Percentiles rank a stretch among this genome's conserved stretches.
Evolutionary conservation across 2,329 filamentous ascomycete species (phyloP).

Genomic region (Paraconiothyrium sp.): DNA sequence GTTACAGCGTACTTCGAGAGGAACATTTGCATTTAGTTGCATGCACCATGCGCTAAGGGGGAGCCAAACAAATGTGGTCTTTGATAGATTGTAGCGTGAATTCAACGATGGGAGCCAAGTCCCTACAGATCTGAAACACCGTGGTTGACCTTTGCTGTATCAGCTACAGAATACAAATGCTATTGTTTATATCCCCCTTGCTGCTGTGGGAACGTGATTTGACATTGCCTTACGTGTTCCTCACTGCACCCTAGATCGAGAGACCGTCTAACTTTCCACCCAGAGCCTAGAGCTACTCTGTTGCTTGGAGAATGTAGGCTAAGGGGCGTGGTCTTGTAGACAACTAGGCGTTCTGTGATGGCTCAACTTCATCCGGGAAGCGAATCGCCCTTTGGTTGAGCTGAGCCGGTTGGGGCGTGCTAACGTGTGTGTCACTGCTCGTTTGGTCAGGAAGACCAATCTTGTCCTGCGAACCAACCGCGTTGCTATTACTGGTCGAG

Average conservation of each 20-base stretch:
- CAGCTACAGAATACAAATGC: neutral
- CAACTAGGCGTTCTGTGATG: neutral
- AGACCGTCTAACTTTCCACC: neutral
- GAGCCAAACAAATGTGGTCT: conserved; percentile 1
- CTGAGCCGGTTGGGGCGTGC: conserved; percentile 10
- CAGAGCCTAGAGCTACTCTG: neutral
- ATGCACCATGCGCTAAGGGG: neutral
- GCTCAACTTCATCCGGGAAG: conserved; percentile 37
- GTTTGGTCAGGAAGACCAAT: conserved; percentile 17
- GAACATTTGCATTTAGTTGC: neutral
- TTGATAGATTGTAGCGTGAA: neutral
- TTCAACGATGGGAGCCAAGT: neutral
- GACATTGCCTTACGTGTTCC: neutral
- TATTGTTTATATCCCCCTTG: neutral
- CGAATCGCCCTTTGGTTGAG: conserved; percentile 37
- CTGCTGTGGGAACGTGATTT: neutral
- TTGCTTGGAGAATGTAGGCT: neutral
- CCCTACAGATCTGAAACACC: neutral
- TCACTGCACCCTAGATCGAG: neutral
- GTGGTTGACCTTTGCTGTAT: neutral
- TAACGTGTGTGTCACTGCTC: neutral
- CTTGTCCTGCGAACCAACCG: conserved; percentile 18
- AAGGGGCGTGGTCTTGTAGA: neutral
- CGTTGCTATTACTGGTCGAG: neutral
- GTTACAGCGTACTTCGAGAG: neutral